Evolutionary conservation across 1,284 basidiomycete genomes (phyloP), one percentile per base, ranked within the genome.

Genomic region (Cutaneotrichosporon cyanovorans): DNA sequence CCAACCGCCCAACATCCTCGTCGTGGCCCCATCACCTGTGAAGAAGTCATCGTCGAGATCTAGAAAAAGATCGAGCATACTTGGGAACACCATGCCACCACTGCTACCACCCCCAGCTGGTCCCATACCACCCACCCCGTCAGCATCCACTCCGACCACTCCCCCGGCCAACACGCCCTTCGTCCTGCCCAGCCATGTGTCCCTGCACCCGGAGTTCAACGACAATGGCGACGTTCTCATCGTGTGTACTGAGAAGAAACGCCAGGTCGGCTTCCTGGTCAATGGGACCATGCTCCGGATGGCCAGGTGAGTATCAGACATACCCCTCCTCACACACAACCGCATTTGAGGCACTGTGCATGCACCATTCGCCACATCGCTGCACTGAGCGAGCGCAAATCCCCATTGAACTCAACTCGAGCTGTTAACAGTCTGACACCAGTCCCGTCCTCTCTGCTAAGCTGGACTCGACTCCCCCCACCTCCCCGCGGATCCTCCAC

Each of bases 191-290:
- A 37, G 32, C 42, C 42, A 44, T 16, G 30, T 45, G 28, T 30
- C 31, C 2, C 50, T 52, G 8, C 50, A 52, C 31, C 46, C 46
- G 22, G 52, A 54, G 23, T 54, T 54, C 35, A 40, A 41, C 33
- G 40, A 44, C 37, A 32, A 39, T 3, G 48, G 46, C 18, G 52
- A 54, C 37, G 48, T 48, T 5, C 34, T 50, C 8, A 45, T 54
- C 34, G 46, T 54, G 12, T 48, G 46, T 31, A 35, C 23, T 19
- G 35, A 50, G 11, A 43, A 21, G 16, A 44, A 46, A 37, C 40
- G 38, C 4, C 45, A 33, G 11, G 37, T 50, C 19, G 52, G 52
- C 10, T 54, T 54, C 44, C 52, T 49, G 23, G 52, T 48, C 18
- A 45, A 25, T 22, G 33, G 46, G 8, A 42, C 32, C 36, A 50